phyloP scores from a whole-genome alignment of 306 rosid genomes.

The Fragaria nilgerrensis region DNA sequence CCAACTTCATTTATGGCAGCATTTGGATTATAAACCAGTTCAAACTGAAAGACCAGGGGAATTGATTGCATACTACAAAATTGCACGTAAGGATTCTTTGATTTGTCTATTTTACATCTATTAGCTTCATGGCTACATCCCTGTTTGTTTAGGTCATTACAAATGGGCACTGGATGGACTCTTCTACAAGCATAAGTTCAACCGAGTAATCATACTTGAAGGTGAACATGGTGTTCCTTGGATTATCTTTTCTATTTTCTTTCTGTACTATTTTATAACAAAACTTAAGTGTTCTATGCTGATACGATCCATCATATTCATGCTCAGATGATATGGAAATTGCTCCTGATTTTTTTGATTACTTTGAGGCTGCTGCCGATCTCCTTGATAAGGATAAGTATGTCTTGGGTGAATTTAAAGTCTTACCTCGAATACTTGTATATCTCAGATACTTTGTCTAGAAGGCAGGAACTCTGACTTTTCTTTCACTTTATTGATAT shows the following conservation, averaged over 20 bases:
- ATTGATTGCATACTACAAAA: slow-evolving; percentile 89
- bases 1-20: slow-evolving; percentile 57
- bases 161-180: slow-evolving; percentile 94
- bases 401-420: slow-evolving; percentile 30
- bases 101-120: neutral
- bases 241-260: neutral
- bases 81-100: slow-evolving; percentile 59
- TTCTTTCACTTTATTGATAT: slow-evolving; percentile 21
- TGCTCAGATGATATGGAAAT: slow-evolving; percentile 96
- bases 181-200: slow-evolving; percentile 79
- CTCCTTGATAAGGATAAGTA: slow-evolving; percentile 95
- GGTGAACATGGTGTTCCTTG: slow-evolving; percentile 53
- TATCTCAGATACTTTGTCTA: neutral
- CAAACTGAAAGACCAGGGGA: slow-evolving; percentile 83
- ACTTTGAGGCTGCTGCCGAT: slow-evolving; percentile 78
- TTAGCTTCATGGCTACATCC: neutral
- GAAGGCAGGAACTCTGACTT: slow-evolving; percentile 14
- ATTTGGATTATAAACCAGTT: slow-evolving; percentile 71
- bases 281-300: slow-evolving; percentile 14
- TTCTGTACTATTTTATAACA: neutral
- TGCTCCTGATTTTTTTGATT: slow-evolving; percentile 93
- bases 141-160: slow-evolving; percentile 70
- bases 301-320: slow-evolving; percentile 18
- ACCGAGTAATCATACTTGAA: slow-evolving; percentile 86
- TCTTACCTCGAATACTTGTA: slow-evolving; percentile 2